Evolutionary conservation across 2,329 filamentous ascomycete genomes (phyloP).

Genomic region (Didymella exigua): DNA sequence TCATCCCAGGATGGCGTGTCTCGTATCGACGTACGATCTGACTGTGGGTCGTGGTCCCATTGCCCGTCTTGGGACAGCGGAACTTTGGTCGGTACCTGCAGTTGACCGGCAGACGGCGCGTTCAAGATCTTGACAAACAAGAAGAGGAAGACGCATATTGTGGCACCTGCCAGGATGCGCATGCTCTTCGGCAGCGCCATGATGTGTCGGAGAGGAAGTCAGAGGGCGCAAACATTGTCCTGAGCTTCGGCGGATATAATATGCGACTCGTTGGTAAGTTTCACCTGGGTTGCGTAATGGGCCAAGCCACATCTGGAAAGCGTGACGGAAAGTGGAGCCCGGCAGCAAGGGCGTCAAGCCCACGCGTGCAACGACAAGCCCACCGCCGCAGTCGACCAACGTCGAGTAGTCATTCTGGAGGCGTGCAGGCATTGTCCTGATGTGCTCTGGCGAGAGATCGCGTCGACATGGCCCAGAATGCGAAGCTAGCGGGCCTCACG

Average conservation of each 20-base stretch:
- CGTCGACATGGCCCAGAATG: slow-evolving; percentile 70
- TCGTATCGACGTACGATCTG: slow-evolving; percentile 72
- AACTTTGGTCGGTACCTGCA: slow-evolving; percentile 42
- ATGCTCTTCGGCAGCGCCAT: slow-evolving; percentile 90
- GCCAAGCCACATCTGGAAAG: slow-evolving; percentile 9
- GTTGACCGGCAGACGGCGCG: slow-evolving; percentile 55
- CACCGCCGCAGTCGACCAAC: slow-evolving; percentile 1
- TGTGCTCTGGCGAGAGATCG: slow-evolving; percentile 2
- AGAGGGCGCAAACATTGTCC: slow-evolving; percentile 10
- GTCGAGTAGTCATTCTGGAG: background rate
- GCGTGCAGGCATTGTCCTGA: background rate
- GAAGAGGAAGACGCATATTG: slow-evolving; percentile 75
- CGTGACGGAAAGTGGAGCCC: slow-evolving; percentile 15
- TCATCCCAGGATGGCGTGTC: background rate
- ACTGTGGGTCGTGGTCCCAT: slow-evolving; percentile 79
- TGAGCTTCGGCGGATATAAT: slow-evolving; percentile 1
- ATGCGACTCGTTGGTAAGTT: slow-evolving; percentile 15
- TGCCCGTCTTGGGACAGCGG: slow-evolving; percentile 57
- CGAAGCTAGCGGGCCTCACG: slow-evolving; percentile 66
- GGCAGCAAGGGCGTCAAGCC: slow-evolving; percentile 8
- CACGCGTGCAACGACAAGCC: slow-evolving; percentile 16
- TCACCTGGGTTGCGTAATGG: slow-evolving; percentile 19
- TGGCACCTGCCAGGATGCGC: slow-evolving; percentile 74
- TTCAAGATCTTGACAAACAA: slow-evolving; percentile 77
- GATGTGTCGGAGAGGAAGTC: slow-evolving; percentile 33